Percentiles rank a stretch among this genome's conserved stretches.
Evolutionary conservation across 306 rosid species (phyloP).

Genomic region (Vigna mungo): DNA sequence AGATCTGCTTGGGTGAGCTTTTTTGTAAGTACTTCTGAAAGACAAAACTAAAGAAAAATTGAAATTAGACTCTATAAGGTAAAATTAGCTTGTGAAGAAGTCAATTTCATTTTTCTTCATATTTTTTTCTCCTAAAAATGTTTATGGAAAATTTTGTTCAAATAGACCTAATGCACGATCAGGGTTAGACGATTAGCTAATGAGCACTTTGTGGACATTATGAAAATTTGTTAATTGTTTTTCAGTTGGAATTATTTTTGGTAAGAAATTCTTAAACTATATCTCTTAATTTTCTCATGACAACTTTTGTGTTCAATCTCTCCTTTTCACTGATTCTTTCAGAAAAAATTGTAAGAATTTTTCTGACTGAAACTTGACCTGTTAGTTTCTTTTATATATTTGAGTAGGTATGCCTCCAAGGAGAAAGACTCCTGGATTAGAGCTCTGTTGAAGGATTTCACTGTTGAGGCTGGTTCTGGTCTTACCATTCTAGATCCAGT

Average conservation of each 20-base stretch:
- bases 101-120: no score
- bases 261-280: slow-evolving; percentile 35
- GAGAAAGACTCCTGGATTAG: slow-evolving; percentile 95
- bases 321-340: not conserved
- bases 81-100: no score
- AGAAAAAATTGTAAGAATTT: not conserved
- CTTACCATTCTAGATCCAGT: slow-evolving; percentile 91
- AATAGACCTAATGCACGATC: not conserved
- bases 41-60: no score
- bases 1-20: no score
- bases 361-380: slow-evolving; percentile 22
- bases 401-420: slow-evolving; percentile 92
- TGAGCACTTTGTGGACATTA: slow-evolving; percentile 26
- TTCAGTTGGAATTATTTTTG: slow-evolving; percentile 23
- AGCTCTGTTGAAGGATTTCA: slow-evolving; percentile 92
- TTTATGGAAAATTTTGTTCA: no score
- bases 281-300: slow-evolving; percentile 3
- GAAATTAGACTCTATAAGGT: no score
- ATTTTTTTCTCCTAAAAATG: no score
- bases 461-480: slow-evolving; percentile 97
- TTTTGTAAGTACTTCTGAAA: no score
- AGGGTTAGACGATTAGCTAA: slow-evolving; percentile 28
- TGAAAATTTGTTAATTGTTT: slow-evolving; percentile 32
- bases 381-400: slow-evolving; percentile 36
- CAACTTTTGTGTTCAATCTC: not conserved